A percentile compares a stretch with the other conserved stretches of the same genome.
Evolutionary conservation across 345 rosid species (phyloP).

Genomic region (Eucalyptus victrix): DNA sequence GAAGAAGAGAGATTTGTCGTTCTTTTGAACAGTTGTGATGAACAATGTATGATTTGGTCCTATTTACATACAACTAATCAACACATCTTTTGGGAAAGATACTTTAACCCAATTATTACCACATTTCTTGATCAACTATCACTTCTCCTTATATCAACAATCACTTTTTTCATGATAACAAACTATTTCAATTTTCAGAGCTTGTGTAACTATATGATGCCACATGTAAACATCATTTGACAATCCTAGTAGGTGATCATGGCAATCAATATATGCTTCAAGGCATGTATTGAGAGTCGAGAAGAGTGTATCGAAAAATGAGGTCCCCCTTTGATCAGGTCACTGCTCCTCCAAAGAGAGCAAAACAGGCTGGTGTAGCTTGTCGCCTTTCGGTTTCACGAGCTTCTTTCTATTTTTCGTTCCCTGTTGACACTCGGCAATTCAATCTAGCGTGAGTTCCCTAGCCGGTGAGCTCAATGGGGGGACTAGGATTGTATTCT

Average conservation of each 20-base stretch:
- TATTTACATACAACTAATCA: neutral
- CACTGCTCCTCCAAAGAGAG: neutral
- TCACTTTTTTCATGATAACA: neutral
- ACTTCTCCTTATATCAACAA: neutral
- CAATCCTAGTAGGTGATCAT: neutral
- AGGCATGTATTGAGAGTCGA: neutral
- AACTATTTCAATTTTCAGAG: neutral
- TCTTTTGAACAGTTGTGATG: neutral
- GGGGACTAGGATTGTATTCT: neutral
- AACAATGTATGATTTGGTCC: neutral
- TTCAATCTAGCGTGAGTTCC: neutral
- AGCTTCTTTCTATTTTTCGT: neutral
- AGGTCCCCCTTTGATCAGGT: neutral
- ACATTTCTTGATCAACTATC: neutral
- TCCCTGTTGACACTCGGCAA: neutral
- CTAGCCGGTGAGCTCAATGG: neutral
- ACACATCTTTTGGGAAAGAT: too few species aligned
- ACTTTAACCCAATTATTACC: neutral
- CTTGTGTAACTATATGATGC: neutral
- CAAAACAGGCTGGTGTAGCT: neutral
- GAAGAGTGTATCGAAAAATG: neutral
- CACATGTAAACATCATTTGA: neutral
- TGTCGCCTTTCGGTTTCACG: neutral
- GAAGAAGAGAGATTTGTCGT: neutral
- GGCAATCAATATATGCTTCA: fast-evolving